These are phyloP conservation scores for Cicer cuneatum DNA, from an alignment of 306 rosid species.

Conservation along the genomic window DNA sequence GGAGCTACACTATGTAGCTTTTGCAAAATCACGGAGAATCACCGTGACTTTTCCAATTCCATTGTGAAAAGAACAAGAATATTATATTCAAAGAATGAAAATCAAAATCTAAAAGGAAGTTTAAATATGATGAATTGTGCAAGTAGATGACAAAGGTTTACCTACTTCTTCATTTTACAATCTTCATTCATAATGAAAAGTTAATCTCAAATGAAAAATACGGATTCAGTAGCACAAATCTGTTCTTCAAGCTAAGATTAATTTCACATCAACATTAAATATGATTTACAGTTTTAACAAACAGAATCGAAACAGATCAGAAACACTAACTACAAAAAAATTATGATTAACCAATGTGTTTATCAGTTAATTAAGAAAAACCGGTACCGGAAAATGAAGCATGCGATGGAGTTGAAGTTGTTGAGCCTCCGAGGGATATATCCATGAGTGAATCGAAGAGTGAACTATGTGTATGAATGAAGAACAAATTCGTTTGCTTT, in stretches of 20 bases:
- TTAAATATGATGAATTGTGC: no score
- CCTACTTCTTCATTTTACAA: not conserved
- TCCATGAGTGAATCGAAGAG: constrained; percentile 42
- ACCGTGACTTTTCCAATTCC: no score
- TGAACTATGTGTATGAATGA: constrained; percentile 12
- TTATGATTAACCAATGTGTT: not conserved
- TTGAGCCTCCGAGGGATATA: constrained; percentile 11
- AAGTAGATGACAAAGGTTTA: not conserved
- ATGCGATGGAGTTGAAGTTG: constrained; percentile 41
- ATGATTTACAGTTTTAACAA: constrained; percentile 4
- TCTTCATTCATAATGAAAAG: not conserved
- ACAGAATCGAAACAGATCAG: constrained; percentile 2
- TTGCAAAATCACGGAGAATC: no score
- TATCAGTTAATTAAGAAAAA: not conserved
- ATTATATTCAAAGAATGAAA: not conserved
- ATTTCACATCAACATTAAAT: not conserved
- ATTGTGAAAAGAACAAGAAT: not conserved
- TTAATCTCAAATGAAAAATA: not conserved
- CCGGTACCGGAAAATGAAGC: constrained; percentile 39
- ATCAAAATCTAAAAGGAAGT: not conserved
- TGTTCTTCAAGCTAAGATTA: not conserved
- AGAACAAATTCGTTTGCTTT: constrained; percentile 18
- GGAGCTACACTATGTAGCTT: no score
- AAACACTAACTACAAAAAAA: constrained; percentile 19
- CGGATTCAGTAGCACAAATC: not conserved